Conservation (phyloP, 2,329 filamentous ascomycete genomes). For the Fusarium tanahbumbuense region DNA sequence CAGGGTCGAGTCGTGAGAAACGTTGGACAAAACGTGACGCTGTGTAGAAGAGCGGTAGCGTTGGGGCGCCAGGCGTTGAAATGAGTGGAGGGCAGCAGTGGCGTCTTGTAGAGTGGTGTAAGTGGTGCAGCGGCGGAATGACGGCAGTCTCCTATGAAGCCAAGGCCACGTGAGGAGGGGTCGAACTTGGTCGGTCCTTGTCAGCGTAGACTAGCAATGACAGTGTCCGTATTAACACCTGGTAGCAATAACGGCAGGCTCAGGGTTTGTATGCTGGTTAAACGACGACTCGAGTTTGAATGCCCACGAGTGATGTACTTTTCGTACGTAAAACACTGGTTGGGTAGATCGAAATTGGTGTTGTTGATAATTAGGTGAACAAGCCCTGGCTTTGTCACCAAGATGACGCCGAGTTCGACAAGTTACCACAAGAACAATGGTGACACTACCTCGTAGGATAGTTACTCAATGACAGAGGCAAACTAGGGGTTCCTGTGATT, state of each 20-base stretch:
- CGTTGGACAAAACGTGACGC: conserved; percentile 33
- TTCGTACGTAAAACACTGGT: background rate
- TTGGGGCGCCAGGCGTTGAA: conserved; percentile 23
- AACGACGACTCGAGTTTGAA: conserved; percentile 7
- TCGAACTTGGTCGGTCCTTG: conserved; percentile 36
- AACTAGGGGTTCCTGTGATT: conserved; percentile 7
- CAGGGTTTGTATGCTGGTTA: conserved; percentile 23
- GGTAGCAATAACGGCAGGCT: conserved; percentile 4
- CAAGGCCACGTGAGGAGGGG: conserved; percentile 47
- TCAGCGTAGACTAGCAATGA: conserved; percentile 31
- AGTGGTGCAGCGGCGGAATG: conserved; percentile 37
- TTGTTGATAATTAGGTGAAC: background rate
- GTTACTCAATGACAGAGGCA: conserved; percentile 1
- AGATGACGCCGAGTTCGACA: conserved; percentile 29
- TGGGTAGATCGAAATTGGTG: conserved; percentile 1
- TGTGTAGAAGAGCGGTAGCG: conserved; percentile 31
- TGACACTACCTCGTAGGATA: conserved; percentile 4
- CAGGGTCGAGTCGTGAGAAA: conserved; percentile 26
- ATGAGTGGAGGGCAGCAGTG: conserved; percentile 25
- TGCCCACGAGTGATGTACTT: conserved; percentile 10
- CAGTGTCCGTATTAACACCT: conserved; percentile 29
- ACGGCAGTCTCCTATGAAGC: conserved; percentile 34
- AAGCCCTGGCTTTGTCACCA: conserved; percentile 10
- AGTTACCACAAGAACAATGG: conserved; percentile 6
- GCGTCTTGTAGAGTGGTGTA: conserved; percentile 24